These are phyloP conservation scores for Polychytrium aggregatum DNA, from an alignment of 192 early-diverging fungal species.

Conservation along the genomic window DNA sequence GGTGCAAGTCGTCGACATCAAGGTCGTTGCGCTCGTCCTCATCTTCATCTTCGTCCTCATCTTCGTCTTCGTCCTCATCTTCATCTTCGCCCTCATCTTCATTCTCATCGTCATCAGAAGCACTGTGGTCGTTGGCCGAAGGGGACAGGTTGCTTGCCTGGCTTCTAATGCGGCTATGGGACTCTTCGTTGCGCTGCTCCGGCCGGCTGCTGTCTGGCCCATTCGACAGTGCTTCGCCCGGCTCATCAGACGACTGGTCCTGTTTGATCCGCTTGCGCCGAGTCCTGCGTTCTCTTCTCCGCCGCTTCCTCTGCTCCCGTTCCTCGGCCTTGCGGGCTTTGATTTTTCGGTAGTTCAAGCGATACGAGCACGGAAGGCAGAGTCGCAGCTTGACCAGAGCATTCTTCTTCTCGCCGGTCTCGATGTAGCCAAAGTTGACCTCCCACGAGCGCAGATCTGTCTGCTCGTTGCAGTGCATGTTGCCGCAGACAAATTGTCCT, in stretches of 20 bases:
- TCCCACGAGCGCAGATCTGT: slow-evolving; percentile 63
- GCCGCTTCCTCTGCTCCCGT: slow-evolving; percentile 7
- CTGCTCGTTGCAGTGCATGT: slow-evolving; percentile 22
- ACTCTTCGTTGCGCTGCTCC: not conserved
- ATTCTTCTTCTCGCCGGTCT: slow-evolving; percentile 59
- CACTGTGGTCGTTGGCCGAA: no score
- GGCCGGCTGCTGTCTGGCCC: not conserved
- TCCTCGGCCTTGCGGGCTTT: slow-evolving; percentile 25
- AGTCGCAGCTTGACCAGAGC: slow-evolving; percentile 74
- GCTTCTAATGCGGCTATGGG: not conserved
- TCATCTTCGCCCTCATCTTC: slow-evolving; percentile 7
- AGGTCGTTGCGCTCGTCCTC: not conserved
- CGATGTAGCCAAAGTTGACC: slow-evolving; percentile 74
- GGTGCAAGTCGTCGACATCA: no score
- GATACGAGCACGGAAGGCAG: slow-evolving; percentile 55
- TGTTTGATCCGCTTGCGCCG: not conserved
- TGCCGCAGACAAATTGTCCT: slow-evolving; percentile 68
- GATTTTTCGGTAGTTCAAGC: slow-evolving; percentile 60
- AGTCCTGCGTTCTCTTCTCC: slow-evolving; percentile 4
- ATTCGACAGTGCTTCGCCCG: not conserved
- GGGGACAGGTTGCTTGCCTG: no score
- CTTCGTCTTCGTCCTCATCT: slow-evolving; percentile 7
- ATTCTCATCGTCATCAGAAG: not conserved
- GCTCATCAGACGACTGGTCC: not conserved
- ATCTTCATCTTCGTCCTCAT: slow-evolving; percentile 1